Base-by-base conservation (phyloP, 192 early-diverging fungal species). In the Entophlyctis luteolus region DNA sequence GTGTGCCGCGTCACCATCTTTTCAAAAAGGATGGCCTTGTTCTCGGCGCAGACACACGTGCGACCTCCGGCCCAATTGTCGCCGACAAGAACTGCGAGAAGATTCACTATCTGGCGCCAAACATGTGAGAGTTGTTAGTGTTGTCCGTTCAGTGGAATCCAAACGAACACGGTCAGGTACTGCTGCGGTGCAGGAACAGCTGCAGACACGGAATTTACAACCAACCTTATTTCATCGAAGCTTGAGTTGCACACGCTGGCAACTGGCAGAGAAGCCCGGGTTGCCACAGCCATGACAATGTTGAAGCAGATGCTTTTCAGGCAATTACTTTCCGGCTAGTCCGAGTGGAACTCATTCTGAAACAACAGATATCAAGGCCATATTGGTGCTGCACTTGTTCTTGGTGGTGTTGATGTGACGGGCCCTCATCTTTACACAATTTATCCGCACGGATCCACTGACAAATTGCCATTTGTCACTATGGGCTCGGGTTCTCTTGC, bases 1-100 rank as follows among this genome's bases (percentile, higher is more conserved):
- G 14, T 45, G 42, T 45, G 14, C 42, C 20, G 14, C 20, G 20
- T 16, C 42, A 45, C 42, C 20, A n/a, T 45, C 14, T 45, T 45
- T 45, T 52, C 10, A 52, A 16, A 34, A 52, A 91, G 87, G 93
- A 95, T 74, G 96, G 96, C 38, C 76, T 99, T 35, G 82, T 92
- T 16, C 86, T 99, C 37, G 96, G 95, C 4, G 95, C 96, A 22
- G 96, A 99, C 75, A 99, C 96, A 10, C 89, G 96, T 73, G 93
- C 96, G 28, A 99, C 96, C 6, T 85, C 85, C 35, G 96, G 93
- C 22, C 84, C 95, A 23, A 97, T 96, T 71, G 95, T 99, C 8
- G 92, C 92, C 0, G 95, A 99, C 84, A 99, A 99, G 81, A 97
- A 99, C 80, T 97, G 95, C 79, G 87, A 92, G 80, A 99, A 99